Evolutionary conservation across 2,329 filamentous ascomycete species (phyloP).

Genomic region (Cladosporium sp.): DNA sequence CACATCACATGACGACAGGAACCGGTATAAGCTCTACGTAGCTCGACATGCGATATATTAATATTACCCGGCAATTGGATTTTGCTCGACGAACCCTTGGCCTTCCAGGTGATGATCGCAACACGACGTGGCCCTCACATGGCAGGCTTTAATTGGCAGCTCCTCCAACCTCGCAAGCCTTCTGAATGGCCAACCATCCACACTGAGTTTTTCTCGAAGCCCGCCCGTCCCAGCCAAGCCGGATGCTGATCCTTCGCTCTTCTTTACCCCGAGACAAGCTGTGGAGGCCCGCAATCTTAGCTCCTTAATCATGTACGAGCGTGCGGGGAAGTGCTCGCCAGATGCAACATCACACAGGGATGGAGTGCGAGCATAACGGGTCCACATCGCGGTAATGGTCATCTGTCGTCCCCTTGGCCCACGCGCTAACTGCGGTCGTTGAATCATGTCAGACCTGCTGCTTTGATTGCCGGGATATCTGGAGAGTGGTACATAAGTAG

Average conservation of each 20-base stretch:
- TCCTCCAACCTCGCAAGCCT: neutral
- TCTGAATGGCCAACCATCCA: neutral
- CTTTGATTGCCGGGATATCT: neutral
- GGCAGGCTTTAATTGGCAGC: neutral
- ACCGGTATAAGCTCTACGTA: neutral
- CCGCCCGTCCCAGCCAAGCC: neutral
- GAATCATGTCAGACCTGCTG: constrained; percentile 1
- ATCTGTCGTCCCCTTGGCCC: neutral
- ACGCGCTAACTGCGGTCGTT: neutral
- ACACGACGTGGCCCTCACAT: constrained; percentile 5
- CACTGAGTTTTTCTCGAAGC: constrained; percentile 10
- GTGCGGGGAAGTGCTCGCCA: constrained; percentile 9
- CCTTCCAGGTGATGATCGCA: neutral
- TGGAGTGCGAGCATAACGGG: neutral
- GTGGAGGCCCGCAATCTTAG: constrained; percentile 3
- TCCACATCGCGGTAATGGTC: constrained; percentile 6
- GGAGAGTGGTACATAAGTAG: constrained; percentile 2
- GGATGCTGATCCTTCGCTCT: constrained; percentile 6
- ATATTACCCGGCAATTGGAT: constrained; percentile 3
- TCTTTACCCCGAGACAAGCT: constrained; percentile 4
- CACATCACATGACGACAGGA: neutral
- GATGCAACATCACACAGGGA: constrained; percentile 12
- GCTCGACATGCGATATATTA: neutral
- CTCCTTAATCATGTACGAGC: neutral
- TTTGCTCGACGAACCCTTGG: neutral